These are phyloP conservation scores for Infundibulicybe gibba DNA, from an alignment of 768 basidiomycete genomes.

Conservation along the genomic window DNA sequence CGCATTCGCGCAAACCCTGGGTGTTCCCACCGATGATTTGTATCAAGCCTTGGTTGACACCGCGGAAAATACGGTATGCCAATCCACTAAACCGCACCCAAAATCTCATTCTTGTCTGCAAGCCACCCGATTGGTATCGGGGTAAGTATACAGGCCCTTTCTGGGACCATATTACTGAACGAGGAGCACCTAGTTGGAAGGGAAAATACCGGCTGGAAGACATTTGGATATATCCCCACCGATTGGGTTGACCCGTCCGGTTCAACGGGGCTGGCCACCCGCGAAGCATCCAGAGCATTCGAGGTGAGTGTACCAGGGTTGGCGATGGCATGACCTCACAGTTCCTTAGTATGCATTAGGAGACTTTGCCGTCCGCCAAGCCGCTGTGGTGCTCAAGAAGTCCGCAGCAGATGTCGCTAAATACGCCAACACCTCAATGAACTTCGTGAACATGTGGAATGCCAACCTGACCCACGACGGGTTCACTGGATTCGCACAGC, in stretches of 20 bases:
- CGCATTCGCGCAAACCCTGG: slow-evolving; percentile 28
- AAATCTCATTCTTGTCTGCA: neutral
- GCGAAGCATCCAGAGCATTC: slow-evolving; percentile 45
- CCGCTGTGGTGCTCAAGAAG: slow-evolving; percentile 37
- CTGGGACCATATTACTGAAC: neutral
- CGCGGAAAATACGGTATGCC: slow-evolving; percentile 45
- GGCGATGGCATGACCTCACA: neutral
- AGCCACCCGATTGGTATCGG: slow-evolving; percentile 51
- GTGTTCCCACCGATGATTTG: slow-evolving; percentile 40
- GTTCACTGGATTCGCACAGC: slow-evolving; percentile 44
- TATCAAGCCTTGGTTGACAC: slow-evolving; percentile 49
- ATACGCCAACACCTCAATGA: slow-evolving; percentile 49
- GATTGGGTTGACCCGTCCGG: slow-evolving; percentile 46
- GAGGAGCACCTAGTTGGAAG: slow-evolving; percentile 31
- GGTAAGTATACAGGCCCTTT: slow-evolving; percentile 17
- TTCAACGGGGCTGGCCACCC: slow-evolving; percentile 41
- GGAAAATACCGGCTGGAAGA: slow-evolving; percentile 50
- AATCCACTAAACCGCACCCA: neutral
- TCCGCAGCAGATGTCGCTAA: slow-evolving; percentile 30
- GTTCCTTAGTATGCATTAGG: slow-evolving; percentile 38
- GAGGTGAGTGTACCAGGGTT: slow-evolving; percentile 26
- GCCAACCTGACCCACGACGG: slow-evolving; percentile 39
- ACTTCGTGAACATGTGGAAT: slow-evolving; percentile 50
- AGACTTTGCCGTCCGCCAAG: slow-evolving; percentile 52
- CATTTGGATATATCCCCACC: slow-evolving; percentile 46